phyloP scores from a whole-genome alignment of 148 eudicot genomes.

The Suaeda aralocaspica region DNA sequence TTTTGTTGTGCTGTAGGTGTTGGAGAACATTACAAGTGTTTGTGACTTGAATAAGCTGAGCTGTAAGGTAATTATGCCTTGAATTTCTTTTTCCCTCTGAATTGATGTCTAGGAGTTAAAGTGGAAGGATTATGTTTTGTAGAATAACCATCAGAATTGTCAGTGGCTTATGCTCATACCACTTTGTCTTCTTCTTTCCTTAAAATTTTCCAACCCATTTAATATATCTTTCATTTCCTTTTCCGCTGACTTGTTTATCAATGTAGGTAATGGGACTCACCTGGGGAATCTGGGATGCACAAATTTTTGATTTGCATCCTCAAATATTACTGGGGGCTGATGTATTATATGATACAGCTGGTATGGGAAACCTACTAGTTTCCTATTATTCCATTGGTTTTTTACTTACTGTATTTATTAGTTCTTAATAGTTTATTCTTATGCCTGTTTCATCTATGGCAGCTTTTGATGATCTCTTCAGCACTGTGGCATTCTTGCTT shows the following conservation, averaged over 20 bases:
- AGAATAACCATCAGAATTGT: not conserved
- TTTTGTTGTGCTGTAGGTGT: conserved; percentile 50
- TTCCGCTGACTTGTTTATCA: conserved; percentile 6
- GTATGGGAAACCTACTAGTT: conserved; percentile 27
- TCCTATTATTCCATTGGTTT: not conserved
- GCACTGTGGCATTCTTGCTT: conserved; percentile 84
- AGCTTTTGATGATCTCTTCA: conserved; percentile 93
- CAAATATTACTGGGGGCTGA: conserved; percentile 88
- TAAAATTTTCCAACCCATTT: not conserved
- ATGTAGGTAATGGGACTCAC: conserved; percentile 73
- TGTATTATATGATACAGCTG: conserved; percentile 77
- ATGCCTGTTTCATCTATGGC: conserved; percentile 12
- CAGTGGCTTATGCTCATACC: not conserved
- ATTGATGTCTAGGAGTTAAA: not conserved
- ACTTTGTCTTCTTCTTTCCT: not conserved
- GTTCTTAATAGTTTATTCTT: not conserved
- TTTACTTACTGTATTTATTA: not conserved
- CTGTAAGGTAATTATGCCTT: conserved; percentile 48
- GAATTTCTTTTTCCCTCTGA: not conserved
- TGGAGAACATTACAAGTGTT: conserved; percentile 66
- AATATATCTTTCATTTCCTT: not conserved
- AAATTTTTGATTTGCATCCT: conserved; percentile 53
- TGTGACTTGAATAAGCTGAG: conserved; percentile 56
- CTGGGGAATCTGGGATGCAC: conserved; percentile 89
- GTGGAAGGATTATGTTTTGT: not conserved